Evolutionary conservation across 768 basidiomycete genomes (phyloP).

Genomic region (Dioszegia hungarica): DNA sequence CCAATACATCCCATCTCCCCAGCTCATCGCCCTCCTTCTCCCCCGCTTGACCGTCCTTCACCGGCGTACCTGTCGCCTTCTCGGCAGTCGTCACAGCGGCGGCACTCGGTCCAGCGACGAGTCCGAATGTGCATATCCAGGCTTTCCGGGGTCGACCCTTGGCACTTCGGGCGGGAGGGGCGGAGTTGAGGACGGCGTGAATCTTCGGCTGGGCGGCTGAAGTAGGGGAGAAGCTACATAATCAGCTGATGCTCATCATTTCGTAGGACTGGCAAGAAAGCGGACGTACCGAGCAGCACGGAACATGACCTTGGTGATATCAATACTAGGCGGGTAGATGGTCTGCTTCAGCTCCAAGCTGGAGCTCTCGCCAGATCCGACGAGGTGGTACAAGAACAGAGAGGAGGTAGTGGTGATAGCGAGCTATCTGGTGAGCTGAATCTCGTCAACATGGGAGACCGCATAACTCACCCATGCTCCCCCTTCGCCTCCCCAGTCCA

Average conservation of each 20-base stretch:
- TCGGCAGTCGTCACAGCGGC: constrained; percentile 22
- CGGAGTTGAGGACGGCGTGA: constrained; percentile 44
- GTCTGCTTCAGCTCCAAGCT: constrained; percentile 29
- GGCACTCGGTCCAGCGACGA: constrained; percentile 26
- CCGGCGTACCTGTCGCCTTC: constrained; percentile 7
- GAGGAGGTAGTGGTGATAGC: constrained; percentile 38
- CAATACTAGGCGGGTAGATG: constrained; percentile 39
- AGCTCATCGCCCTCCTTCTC: constrained; percentile 47
- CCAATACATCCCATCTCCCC: constrained; percentile 68
- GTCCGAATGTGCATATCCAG: constrained; percentile 28
- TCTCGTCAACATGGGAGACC: background rate
- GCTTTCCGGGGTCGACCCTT: constrained; percentile 40
- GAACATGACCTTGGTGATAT: constrained; percentile 35
- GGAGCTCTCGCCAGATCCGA: constrained; percentile 6
- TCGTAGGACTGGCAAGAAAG: too few species aligned
- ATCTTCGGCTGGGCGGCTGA: constrained; percentile 24
- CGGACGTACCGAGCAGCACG: constrained; percentile 30
- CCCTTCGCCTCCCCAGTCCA: constrained; percentile 62
- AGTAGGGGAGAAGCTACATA: constrained; percentile 22
- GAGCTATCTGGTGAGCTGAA: constrained; percentile 23
- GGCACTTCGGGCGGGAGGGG: constrained; percentile 8
- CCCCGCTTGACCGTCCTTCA: constrained; percentile 16
- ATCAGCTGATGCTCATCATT: too few species aligned
- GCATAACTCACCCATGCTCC: constrained; percentile 45
- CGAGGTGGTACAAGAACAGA: constrained; percentile 30